Percentiles rank a stretch among this genome's conserved stretches.
Evolutionary conservation across 352 stramenopile species (phyloP).

Genomic region (Phytophthora boehmeriae): DNA sequence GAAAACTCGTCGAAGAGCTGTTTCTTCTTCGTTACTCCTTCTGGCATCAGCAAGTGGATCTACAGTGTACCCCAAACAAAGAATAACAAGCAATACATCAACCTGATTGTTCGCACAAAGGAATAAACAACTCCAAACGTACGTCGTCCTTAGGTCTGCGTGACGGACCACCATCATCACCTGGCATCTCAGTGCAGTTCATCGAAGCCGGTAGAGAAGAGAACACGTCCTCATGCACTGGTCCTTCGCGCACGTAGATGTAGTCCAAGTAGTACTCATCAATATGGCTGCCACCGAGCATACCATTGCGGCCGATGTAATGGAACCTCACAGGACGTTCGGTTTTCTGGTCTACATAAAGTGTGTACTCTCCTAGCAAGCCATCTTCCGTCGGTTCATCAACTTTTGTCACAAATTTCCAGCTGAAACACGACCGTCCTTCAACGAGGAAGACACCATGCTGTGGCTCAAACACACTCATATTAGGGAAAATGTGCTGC

Average conservation of each 20-base stretch:
- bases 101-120: neutral
- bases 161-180: constrained; percentile 51
- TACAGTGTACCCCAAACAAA: constrained; percentile 32
- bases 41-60: constrained; percentile 86
- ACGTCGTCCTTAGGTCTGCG: constrained; percentile 71
- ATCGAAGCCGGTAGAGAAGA: constrained; percentile 70
- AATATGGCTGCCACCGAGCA: constrained; percentile 89
- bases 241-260: constrained; percentile 80
- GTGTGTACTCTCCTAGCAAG: constrained; percentile 83
- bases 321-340: constrained; percentile 86
- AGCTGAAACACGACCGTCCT: constrained; percentile 80
- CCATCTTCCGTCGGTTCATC: constrained; percentile 63
- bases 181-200: constrained; percentile 79
- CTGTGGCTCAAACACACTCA: constrained; percentile 84
- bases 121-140: constrained; percentile 17
- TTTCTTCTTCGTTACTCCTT: constrained; percentile 61
- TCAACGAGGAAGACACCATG: constrained; percentile 78
- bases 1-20: constrained; percentile 75
- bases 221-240: constrained; percentile 72
- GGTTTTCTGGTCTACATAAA: constrained; percentile 82
- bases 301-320: constrained; percentile 84
- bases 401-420: constrained; percentile 75
- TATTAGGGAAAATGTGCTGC: constrained; percentile 87
- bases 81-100: constrained; percentile 3
- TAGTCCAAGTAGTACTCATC: constrained; percentile 93